Conservation (phyloP, 139 green algal species). For the Chlorella sp. region DNA sequence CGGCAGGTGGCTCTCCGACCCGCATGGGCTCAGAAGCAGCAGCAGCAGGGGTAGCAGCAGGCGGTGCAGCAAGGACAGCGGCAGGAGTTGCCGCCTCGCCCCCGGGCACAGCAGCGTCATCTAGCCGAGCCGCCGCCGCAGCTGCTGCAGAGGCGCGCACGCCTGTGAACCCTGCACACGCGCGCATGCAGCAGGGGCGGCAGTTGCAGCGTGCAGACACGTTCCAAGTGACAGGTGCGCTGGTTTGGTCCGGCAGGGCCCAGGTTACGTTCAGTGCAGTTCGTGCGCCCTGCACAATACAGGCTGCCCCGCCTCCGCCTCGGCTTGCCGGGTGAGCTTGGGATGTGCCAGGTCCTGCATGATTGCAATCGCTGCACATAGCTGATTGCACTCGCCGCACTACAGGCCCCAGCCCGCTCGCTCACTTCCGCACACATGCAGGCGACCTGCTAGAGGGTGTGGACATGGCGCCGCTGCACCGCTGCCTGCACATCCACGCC, state of each 20-base stretch:
- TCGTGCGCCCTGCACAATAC: too few relatives aligned
- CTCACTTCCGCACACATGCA: background rate
- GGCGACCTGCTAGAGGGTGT: constrained; percentile 55
- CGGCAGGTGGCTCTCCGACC: constrained; percentile 7
- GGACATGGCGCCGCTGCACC: constrained; percentile 68
- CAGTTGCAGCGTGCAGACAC: background rate
- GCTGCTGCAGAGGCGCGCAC: background rate
- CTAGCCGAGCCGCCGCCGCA: constrained; percentile 15
- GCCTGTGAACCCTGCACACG: background rate
- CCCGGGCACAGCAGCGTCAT: background rate
- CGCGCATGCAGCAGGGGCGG: background rate
- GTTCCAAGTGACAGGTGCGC: background rate
- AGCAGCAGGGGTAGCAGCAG: background rate
- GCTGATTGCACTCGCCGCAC: too few relatives aligned
- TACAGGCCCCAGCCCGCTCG: too few relatives aligned
- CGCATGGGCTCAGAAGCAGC: background rate
- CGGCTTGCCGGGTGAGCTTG: too few relatives aligned
- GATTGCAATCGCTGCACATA: too few relatives aligned
- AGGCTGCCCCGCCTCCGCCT: too few relatives aligned
- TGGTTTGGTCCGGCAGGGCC: too few relatives aligned
- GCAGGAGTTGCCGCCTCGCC: background rate
- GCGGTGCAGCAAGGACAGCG: too few relatives aligned
- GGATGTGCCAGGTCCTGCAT: too few relatives aligned
- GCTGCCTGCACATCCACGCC: constrained; percentile 42
- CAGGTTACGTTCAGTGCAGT: too few relatives aligned